phyloP scores from a whole-genome alignment of 1,284 basidiomycete species.

The Entoloma clypeatum region DNA sequence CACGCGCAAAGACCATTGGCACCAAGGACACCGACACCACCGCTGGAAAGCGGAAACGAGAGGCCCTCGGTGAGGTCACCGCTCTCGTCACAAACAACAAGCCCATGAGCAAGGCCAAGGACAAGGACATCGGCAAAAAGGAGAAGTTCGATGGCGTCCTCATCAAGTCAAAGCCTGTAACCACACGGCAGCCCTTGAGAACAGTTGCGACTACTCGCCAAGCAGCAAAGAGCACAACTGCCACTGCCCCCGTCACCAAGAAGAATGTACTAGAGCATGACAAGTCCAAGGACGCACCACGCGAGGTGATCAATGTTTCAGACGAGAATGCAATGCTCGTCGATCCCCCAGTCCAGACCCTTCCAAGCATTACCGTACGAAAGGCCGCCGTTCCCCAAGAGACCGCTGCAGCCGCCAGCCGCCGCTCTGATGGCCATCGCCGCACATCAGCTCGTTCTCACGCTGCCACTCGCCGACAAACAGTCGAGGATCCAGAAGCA shows the following conservation, averaged over 20 bases:
- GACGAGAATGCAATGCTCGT: slow-evolving; percentile 59
- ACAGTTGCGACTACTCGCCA: slow-evolving; percentile 31
- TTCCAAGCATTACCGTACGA: slow-evolving; percentile 42
- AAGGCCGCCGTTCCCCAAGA: slow-evolving; percentile 38
- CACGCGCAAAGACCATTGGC: slow-evolving; percentile 45
- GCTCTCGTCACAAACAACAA: slow-evolving; percentile 47
- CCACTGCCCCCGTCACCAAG: slow-evolving; percentile 6
- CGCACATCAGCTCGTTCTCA: slow-evolving; percentile 28
- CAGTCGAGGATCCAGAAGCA: slow-evolving; percentile 44
- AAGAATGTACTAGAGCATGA: slow-evolving; percentile 20
- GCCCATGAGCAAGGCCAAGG: slow-evolving; percentile 41
- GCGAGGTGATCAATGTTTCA: slow-evolving; percentile 23
- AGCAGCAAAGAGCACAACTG: slow-evolving; percentile 23
- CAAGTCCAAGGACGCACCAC: slow-evolving; percentile 38
- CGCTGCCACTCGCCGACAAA: slow-evolving; percentile 17
- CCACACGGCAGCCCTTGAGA: slow-evolving; percentile 39
- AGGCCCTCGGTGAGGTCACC: slow-evolving; percentile 67
- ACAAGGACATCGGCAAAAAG: slow-evolving; percentile 36
- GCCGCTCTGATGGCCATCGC: slow-evolving; percentile 29
- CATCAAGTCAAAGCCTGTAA: slow-evolving; percentile 40
- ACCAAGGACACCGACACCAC: slow-evolving; percentile 40
- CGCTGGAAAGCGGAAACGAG: slow-evolving; percentile 68
- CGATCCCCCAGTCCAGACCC: slow-evolving; percentile 39
- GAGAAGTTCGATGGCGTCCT: slow-evolving; percentile 55
- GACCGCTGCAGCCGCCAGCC: slow-evolving; percentile 24